Conservation (phyloP, 2,329 filamentous ascomycete genomes). For the Aspergillus sp. region DNA sequence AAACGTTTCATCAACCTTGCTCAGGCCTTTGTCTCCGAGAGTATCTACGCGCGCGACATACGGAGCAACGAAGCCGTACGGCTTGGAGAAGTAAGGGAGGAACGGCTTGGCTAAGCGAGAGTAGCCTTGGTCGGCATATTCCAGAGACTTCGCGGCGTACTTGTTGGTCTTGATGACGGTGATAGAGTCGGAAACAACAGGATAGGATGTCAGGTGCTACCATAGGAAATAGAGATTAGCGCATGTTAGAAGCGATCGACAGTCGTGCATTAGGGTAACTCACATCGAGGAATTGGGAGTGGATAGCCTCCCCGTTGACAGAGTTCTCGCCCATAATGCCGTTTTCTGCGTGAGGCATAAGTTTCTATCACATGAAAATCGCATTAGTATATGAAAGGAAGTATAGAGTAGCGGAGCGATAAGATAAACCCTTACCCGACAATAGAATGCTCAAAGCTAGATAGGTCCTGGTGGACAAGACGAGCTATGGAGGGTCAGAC, state of each 20-base stretch:
- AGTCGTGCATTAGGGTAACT: constrained; percentile 14
- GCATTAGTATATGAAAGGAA: neutral
- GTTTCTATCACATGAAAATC: constrained; percentile 6
- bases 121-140: constrained; percentile 74
- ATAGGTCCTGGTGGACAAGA: neutral
- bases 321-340: constrained; percentile 49
- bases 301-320: constrained; percentile 53
- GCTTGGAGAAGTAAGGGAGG: constrained; percentile 73
- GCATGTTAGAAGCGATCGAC: constrained; percentile 18
- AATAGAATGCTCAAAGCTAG: neutral
- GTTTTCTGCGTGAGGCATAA: constrained; percentile 54
- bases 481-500: neutral
- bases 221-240: constrained; percentile 20
- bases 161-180: constrained; percentile 77
- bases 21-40: constrained; percentile 71
- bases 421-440: neutral
- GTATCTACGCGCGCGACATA: constrained; percentile 82
- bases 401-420: neutral
- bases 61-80: constrained; percentile 79
- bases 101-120: constrained; percentile 74
- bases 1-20: constrained; percentile 68
- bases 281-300: constrained; percentile 51
- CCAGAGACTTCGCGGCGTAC: constrained; percentile 78
- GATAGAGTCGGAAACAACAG: constrained; percentile 77
- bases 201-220: constrained; percentile 83